Evolutionary conservation across 1,284 basidiomycete genomes (phyloP), one percentile per base, ranked within the genome.

Genomic region (Malassezia slooffiae): DNA sequence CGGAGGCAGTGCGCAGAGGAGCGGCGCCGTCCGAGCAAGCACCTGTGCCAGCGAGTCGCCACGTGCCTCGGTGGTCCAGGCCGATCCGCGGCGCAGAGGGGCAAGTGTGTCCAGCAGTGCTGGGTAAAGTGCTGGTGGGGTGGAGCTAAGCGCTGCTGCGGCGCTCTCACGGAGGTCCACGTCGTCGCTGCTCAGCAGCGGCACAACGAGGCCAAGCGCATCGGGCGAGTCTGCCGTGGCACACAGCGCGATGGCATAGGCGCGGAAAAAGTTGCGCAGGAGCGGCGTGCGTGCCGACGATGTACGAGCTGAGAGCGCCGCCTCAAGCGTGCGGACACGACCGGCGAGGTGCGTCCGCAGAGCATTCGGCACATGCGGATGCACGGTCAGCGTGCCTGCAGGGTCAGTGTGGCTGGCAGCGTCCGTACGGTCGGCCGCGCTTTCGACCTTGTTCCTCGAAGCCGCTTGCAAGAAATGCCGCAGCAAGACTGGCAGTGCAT

Each of bases 401-500:
- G 24, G 8, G 8, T 26, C 12, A 12, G 24, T 26, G 12, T 12
- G 24, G 8, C 24, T 26, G 24, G 24, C n/a, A n/a, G n/a, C n/a
- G n/a, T n/a, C n/a, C n/a, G n/a, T n/a, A n/a, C n/a, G n/a, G n/a
- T n/a, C n/a, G n/a, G n/a, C n/a, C n/a, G n/a, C n/a, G n/a, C n/a
- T n/a, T n/a, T n/a, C n/a, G n/a, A n/a, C n/a, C n/a, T n/a, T n/a
- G n/a, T n/a, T n/a, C n/a, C n/a, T n/a, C n/a, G n/a, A n/a, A n/a
- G n/a, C n/a, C n/a, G n/a, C n/a, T n/a, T 19, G 21, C 19, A 26
- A 38, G 16, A 41, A 23, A 4, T 24, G 22, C 15, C 12, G 24
- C 13, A 38, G 23, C 42, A 75, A 68, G 16, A 57, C 52, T 0
- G 74, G 72, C 12, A 74, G 45, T 3, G 74, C 58, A 2, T 32